A percentile compares a stretch with the other conserved stretches of the same genome.
Conservation (phyloP, 139 green algal genomes). For the Microglena sp. region DNA sequence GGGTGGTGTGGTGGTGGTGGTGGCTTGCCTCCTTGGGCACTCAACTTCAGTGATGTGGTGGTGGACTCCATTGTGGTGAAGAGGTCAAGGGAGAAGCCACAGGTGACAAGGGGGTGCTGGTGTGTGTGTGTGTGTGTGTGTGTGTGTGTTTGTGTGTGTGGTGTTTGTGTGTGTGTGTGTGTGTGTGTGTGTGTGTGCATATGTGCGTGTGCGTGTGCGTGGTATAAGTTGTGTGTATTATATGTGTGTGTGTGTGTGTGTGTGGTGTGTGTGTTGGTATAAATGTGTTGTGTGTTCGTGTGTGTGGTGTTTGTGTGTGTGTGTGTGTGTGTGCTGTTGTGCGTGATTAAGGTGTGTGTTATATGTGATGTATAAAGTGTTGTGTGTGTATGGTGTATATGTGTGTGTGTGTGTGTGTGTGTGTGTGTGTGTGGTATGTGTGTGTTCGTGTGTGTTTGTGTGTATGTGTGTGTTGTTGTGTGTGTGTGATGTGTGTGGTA, state of each 20-base stretch:
- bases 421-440: no score
- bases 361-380: no score
- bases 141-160: not conserved
- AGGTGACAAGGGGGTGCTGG: not conserved
- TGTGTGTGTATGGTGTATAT: no score
- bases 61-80: constrained; percentile 96
- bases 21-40: not conserved
- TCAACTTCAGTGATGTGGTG: constrained; percentile 75
- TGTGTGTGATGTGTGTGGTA: no score
- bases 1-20: not conserved
- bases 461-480: no score
- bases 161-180: not conserved
- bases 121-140: not conserved
- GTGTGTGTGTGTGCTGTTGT: no score
- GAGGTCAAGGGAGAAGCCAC: constrained; percentile 11
- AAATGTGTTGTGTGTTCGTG: not conserved
- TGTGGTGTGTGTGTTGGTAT: not conserved
- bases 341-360: no score
- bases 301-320: no score
- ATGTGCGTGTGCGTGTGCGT: not conserved
- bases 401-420: no score
- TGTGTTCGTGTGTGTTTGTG: no score
- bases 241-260: no score
- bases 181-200: not conserved
- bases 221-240: no score